phyloP scores from a whole-genome alignment of 371 early-diverging fungal species.

The Parasitella parasitica region DNA sequence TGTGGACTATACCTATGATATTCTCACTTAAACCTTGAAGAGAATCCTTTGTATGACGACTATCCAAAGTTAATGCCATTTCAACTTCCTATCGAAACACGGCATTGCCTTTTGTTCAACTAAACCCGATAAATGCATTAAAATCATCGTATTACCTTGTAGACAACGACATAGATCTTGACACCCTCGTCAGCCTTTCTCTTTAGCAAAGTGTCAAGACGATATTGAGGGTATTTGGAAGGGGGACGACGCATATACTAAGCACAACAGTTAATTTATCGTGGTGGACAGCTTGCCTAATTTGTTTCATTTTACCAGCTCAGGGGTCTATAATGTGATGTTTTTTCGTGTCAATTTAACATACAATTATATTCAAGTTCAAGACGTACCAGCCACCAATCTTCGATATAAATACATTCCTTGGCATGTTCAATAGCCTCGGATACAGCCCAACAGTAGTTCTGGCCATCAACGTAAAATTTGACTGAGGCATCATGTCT shows the following conservation, averaged over 20 bases:
- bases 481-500: conserved; percentile 66
- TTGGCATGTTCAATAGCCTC: conserved; percentile 79
- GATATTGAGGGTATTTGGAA: conserved; percentile 70
- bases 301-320: conserved; percentile 33
- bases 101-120: conserved; percentile 3
- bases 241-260: conserved; percentile 83
- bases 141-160: conserved; percentile 54
- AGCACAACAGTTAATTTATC: neutral
- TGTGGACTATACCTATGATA: conserved; percentile 56
- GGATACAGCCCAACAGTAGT: conserved; percentile 80
- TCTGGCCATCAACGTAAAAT: conserved; percentile 82
- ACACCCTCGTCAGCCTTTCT: conserved; percentile 89
- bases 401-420: conserved; percentile 80
- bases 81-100: conserved; percentile 65
- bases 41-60: conserved; percentile 77
- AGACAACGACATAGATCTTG: conserved; percentile 86
- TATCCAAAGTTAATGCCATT: conserved; percentile 77
- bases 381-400: conserved; percentile 86
- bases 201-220: conserved; percentile 82
- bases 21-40: conserved; percentile 77
- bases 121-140: neutral
- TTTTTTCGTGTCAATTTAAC: neutral
- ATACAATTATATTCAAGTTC: neutral
- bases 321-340: conserved; percentile 45
- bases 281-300: neutral